Percentiles rank a stretch among this genome's conserved stretches.
Conservation (phyloP, 768 basidiomycete genomes). For the Rhodotorula toruloides region DNA sequence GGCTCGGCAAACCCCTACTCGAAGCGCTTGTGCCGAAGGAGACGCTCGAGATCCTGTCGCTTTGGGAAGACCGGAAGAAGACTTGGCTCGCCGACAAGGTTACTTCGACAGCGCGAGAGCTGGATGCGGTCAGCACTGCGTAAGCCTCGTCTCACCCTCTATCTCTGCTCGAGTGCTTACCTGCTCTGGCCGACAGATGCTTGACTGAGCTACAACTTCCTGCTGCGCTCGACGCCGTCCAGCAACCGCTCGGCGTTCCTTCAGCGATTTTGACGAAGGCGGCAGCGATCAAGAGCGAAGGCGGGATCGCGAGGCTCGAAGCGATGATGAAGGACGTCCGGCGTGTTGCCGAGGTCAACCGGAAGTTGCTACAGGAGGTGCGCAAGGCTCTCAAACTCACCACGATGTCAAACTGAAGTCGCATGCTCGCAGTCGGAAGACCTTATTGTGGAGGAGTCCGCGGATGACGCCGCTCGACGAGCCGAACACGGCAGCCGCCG, state of each 20-base stretch:
- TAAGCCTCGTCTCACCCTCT: too few relatives aligned
- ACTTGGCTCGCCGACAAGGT: constrained; percentile 51
- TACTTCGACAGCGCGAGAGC: constrained; percentile 55
- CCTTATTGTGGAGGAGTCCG: constrained; percentile 71
- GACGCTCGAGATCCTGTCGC: constrained; percentile 65
- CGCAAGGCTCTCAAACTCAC: constrained; percentile 11
- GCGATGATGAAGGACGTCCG: constrained; percentile 68
- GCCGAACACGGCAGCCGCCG: constrained; percentile 43
- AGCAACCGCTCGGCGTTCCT: constrained; percentile 83
- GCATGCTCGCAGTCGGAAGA: constrained; percentile 63
- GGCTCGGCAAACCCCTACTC: constrained; percentile 58
- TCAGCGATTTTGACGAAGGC: constrained; percentile 79
- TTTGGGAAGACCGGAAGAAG: constrained; percentile 77
- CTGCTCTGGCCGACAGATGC: constrained; percentile 48
- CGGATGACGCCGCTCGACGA: constrained; percentile 48
- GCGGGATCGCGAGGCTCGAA: constrained; percentile 68
- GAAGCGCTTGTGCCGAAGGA: constrained; percentile 58
- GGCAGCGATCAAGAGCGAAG: constrained; percentile 71
- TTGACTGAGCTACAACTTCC: constrained; percentile 61
- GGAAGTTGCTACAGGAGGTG: constrained; percentile 69
- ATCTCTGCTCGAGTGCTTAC: not conserved
- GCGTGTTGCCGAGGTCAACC: constrained; percentile 60
- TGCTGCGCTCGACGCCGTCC: constrained; percentile 77
- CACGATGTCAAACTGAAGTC: not conserved
- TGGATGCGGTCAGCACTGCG: constrained; percentile 62